Conservation (phyloP, 1,139 yeast species). For the Kurtzmaniella quercitrusa region DNA sequence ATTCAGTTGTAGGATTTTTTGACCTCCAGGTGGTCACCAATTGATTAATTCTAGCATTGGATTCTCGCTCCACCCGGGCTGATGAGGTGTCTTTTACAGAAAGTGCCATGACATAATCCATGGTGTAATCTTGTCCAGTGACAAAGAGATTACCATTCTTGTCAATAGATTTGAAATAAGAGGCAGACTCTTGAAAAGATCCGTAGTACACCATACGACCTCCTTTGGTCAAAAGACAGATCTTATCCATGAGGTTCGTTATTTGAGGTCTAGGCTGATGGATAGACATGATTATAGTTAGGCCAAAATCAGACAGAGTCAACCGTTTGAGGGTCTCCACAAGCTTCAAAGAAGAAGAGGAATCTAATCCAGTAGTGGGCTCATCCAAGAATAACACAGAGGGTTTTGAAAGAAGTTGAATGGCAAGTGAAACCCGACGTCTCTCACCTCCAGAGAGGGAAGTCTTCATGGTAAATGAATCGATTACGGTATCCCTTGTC, state of each 20-base stretch:
- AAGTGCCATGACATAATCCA: constrained; percentile 65
- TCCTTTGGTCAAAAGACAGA: constrained; percentile 67
- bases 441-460: constrained; percentile 81
- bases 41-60: constrained; percentile 39
- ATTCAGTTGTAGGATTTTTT: background rate
- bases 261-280: constrained; percentile 87
- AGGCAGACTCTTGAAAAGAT: constrained; percentile 35
- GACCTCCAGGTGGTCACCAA: constrained; percentile 53
- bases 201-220: constrained; percentile 65
- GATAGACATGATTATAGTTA: constrained; percentile 70
- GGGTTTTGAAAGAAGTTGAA: constrained; percentile 73
- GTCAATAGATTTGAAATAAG: constrained; percentile 42
- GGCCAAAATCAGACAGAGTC: constrained; percentile 48
- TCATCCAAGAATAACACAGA: constrained; percentile 77
- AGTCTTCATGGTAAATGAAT: constrained; percentile 45
- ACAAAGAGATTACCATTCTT: background rate
- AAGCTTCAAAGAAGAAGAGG: constrained; percentile 66
- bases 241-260: constrained; percentile 57
- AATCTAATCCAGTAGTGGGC: constrained; percentile 86
- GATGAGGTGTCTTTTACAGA: constrained; percentile 60
- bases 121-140: constrained; percentile 11
- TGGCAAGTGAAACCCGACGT: constrained; percentile 71
- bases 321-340: constrained; percentile 58
- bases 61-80: constrained; percentile 36
- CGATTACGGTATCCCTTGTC: constrained; percentile 54